Conservation (phyloP, 164 flowering plant species). For the Platanus orientalis region DNA sequence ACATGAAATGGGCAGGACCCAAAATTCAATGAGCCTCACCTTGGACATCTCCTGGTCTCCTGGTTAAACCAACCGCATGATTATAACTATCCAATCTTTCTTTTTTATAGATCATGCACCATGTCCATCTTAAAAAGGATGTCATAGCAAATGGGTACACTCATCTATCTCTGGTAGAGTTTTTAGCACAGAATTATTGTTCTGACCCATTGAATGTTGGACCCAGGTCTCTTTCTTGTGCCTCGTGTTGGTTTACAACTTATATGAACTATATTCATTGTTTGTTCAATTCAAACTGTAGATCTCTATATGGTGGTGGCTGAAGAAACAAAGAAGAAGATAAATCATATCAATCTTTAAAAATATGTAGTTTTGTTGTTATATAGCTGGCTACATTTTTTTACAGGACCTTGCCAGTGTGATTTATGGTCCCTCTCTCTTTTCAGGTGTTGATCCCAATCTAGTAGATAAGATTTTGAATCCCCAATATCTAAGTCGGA, state of each 20-base stretch:
- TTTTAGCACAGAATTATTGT: background rate
- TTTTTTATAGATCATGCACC: background rate
- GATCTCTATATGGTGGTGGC: background rate
- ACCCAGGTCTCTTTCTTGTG: background rate
- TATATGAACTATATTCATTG: background rate
- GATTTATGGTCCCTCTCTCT: background rate
- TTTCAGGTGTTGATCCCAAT: conserved; percentile 39
- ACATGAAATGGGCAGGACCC: no score
- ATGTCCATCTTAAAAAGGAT: background rate
- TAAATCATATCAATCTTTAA: no score
- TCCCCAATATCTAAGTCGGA: conserved; percentile 39
- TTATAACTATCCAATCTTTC: no score
- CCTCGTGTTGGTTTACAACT: background rate
- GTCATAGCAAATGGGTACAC: no score
- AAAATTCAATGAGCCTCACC: no score
- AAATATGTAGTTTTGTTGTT: background rate
- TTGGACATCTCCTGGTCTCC: no score
- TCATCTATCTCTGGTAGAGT: no score
- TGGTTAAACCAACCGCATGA: no score
- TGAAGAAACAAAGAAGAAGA: background rate
- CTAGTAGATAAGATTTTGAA: conserved; percentile 48
- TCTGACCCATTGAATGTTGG: background rate
- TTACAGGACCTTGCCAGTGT: background rate
- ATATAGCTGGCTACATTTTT: background rate
- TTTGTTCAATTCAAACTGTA: no score